These are phyloP conservation scores for Colletotrichum lindemuthianum DNA, from an alignment of 2,329 filamentous ascomycete species.

Conservation along the genomic window DNA sequence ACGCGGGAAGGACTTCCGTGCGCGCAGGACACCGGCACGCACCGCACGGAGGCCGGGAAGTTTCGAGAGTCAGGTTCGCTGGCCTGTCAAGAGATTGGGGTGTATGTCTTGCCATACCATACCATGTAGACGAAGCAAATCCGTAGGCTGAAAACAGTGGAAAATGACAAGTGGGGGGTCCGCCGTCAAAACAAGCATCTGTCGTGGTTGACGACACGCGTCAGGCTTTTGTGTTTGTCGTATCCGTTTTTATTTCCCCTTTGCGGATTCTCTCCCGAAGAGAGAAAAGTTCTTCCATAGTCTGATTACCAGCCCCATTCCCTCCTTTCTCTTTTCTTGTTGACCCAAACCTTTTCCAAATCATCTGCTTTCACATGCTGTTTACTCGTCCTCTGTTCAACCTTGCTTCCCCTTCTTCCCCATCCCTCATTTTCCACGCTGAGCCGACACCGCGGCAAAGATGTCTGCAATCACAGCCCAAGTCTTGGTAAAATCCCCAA, in stretches of 20 bases:
- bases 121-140: background rate
- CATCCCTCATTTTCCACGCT: background rate
- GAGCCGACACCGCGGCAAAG: background rate
- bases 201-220: too few relatives aligned
- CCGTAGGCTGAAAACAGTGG: too few relatives aligned
- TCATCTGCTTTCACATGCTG: conserved; percentile 7
- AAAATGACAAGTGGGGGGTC: too few relatives aligned
- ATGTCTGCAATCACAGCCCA: conserved; percentile 19
- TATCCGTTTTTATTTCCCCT: conserved; percentile 15
- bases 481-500: conserved; percentile 6
- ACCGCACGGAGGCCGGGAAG: conserved; percentile 3
- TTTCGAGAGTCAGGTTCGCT: conserved; percentile 27
- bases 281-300: background rate
- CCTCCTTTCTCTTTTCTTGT: background rate
- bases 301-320: background rate
- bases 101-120: background rate
- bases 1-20: background rate
- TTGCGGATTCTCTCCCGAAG: background rate
- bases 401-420: background rate
- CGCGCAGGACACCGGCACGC: background rate
- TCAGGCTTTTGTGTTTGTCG: background rate
- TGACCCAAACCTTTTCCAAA: conserved; percentile 5
- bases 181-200: too few relatives aligned
- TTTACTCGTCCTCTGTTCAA: background rate
- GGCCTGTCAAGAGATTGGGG: conserved; percentile 4